phyloP scores from a whole-genome alignment of 495 filamentous ascomycete species.

The Umbilicaria muhlenbergii region DNA sequence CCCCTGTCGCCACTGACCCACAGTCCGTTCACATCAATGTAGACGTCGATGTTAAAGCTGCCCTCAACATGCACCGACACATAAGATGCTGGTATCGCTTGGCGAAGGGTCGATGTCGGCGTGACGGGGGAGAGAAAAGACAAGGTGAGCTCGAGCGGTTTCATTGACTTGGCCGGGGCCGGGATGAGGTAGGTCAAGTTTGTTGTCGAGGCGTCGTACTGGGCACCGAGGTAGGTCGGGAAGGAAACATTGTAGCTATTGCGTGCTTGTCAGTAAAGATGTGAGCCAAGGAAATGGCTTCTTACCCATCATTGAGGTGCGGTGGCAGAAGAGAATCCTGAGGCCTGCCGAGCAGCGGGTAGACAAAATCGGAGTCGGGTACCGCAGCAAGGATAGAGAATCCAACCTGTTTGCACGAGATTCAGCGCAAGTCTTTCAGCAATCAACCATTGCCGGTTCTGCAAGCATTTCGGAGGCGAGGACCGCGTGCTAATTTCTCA shows the following conservation, averaged over 20 bases:
- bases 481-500: background rate
- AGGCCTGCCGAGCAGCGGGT: slow-evolving; percentile 72
- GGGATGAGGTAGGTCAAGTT: slow-evolving; percentile 72
- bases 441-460: background rate
- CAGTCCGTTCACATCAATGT: slow-evolving; percentile 77
- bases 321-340: slow-evolving; percentile 46
- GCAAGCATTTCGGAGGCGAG: background rate
- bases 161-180: slow-evolving; percentile 19
- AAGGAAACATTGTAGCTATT: slow-evolving; percentile 47
- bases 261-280: background rate
- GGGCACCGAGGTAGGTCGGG: slow-evolving; percentile 60
- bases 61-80: slow-evolving; percentile 61
- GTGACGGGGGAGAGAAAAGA: slow-evolving; percentile 91
- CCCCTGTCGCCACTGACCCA: slow-evolving; percentile 69
- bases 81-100: slow-evolving; percentile 83
- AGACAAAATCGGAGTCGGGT: slow-evolving; percentile 54
- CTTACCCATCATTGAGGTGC: slow-evolving; percentile 25
- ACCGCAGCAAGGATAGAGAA: slow-evolving; percentile 68
- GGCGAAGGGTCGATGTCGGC: slow-evolving; percentile 76
- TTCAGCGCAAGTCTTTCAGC: background rate
- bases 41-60: slow-evolving; percentile 58
- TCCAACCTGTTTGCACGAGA: slow-evolving; percentile 38
- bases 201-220: slow-evolving; percentile 85
- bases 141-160: slow-evolving; percentile 44
- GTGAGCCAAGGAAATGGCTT: background rate